Base-by-base conservation (phyloP, 331 rosid genomes). In the Malus hybrid region DNA sequence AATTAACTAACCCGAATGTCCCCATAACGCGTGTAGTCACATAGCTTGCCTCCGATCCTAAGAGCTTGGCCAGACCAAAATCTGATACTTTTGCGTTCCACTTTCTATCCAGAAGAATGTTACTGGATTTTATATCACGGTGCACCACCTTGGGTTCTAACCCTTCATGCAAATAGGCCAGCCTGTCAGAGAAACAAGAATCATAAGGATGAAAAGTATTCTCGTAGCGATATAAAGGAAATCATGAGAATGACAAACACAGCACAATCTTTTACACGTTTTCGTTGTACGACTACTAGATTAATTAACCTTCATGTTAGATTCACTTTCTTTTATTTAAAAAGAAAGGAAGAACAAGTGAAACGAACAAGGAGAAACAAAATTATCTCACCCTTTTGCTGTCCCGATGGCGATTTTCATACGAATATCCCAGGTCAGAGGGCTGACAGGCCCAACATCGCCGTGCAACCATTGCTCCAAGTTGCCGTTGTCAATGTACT, bases 401-500 rank as follows among this genome's bases (percentile, higher is more conserved):
- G 97, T 92, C 28, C 93, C 97, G 32, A 90, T 75, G 18, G 97
- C 96, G 54, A 95, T 92, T 83, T 68, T 90, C 90, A 92, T 89
- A 63, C 99, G 87, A 71, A 90, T 85, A 14, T 92, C 97, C 99
- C 99, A 95, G 27, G 97, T 92, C 73, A 95, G 82, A 74, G 97
- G 97, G 72, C 99, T 95, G 52, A 87, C 67, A 61, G 97, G 88
- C 56, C 97, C 97, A 59, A 90, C 97, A 69, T 95, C 93, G 79
- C 99, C 99, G 65, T 95, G 99, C 81, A 95, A 84, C 99, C 99
- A 95, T 73, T 95, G 99, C 87, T 95, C 99, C 91, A 95, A 85
- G 81, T 90, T 95, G 56, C 99, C 97, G 34, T 95, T 95, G 78
- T 95, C 88, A 77, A 95, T 88, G 71, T 89, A 95, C 79, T 95